Evolutionary conservation across 2,329 filamentous ascomycete species (phyloP).

Genomic region (Phialemoniopsis sp.): DNA sequence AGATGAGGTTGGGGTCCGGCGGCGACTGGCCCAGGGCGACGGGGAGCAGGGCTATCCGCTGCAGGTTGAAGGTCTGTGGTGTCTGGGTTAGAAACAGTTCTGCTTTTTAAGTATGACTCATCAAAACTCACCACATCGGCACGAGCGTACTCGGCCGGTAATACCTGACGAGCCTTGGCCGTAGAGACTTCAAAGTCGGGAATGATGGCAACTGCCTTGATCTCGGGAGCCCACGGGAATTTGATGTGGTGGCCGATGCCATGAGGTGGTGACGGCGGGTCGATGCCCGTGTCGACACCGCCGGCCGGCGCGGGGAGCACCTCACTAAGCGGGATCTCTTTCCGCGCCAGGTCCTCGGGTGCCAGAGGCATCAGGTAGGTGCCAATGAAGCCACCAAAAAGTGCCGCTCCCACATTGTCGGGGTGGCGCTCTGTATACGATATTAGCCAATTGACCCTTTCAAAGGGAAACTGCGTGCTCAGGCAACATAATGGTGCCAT

Average conservation of each 20-base stretch:
- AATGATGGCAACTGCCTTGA: slow-evolving; percentile 96
- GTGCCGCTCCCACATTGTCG: slow-evolving; percentile 89
- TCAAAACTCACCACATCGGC: slow-evolving; percentile 74
- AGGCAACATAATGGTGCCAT: not conserved
- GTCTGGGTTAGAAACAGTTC: slow-evolving; percentile 1
- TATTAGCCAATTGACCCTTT: slow-evolving; percentile 4
- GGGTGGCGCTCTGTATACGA: slow-evolving; percentile 68
- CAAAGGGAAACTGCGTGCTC: not conserved
- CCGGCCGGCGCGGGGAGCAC: slow-evolving; percentile 88
- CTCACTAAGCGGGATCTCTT: slow-evolving; percentile 91
- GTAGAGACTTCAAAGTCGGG: slow-evolving; percentile 96
- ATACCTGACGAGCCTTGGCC: slow-evolving; percentile 79
- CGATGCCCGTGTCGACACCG: slow-evolving; percentile 82
- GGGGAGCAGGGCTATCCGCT: slow-evolving; percentile 86
- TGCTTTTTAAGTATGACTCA: too few relatives aligned
- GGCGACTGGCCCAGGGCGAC: slow-evolving; percentile 86
- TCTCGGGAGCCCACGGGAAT: slow-evolving; percentile 89
- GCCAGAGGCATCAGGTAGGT: slow-evolving; percentile 92
- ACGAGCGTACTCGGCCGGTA: slow-evolving; percentile 75
- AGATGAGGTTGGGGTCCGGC: slow-evolving; percentile 89
- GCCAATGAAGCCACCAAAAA: slow-evolving; percentile 95
- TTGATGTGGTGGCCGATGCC: slow-evolving; percentile 96
- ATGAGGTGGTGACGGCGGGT: slow-evolving; percentile 81
- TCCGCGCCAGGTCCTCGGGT: slow-evolving; percentile 82
- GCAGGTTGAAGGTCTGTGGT: slow-evolving; percentile 77